phyloP scores from a whole-genome alignment of 208 protist species.

The Angomonas deanei region DNA sequence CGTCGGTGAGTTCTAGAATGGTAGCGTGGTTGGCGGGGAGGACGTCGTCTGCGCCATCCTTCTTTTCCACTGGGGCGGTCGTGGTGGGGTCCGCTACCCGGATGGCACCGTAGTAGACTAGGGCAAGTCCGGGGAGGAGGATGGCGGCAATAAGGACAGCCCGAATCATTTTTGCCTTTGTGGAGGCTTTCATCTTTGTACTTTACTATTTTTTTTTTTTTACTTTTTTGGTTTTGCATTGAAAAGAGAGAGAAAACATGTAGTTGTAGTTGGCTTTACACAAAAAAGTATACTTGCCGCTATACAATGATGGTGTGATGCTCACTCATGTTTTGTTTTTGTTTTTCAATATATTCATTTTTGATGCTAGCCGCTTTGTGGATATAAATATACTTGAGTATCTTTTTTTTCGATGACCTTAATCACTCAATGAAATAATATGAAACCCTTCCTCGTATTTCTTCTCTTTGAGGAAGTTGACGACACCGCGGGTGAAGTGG shows the following conservation, averaged over 20 bases:
- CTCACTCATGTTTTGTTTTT: slow-evolving; percentile 3
- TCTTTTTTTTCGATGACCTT: slow-evolving; percentile 1
- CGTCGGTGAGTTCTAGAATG: neutral
- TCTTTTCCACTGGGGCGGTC: neutral
- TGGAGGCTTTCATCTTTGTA: neutral
- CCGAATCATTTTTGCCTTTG: neutral
- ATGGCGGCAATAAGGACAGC: no score
- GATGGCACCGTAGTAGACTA: no score
- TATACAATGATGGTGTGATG: neutral
- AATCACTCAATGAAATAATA: neutral
- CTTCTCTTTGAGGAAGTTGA: neutral
- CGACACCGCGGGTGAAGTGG: neutral
- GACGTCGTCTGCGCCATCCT: neutral
- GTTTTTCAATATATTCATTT: neutral
- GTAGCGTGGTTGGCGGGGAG: neutral
- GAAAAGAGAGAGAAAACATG: neutral
- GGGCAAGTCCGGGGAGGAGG: no score
- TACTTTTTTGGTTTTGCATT: neutral
- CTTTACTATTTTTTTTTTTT: neutral
- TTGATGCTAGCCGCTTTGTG: neutral
- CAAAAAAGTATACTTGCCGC: neutral
- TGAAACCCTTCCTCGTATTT: neutral
- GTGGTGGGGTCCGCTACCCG: neutral
- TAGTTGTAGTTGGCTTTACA: neutral
- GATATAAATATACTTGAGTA: no score